Percentiles rank a stretch among this genome's conserved stretches.
phyloP scores from a whole-genome alignment of 2,329 filamentous ascomycete species.

The Penicillium glabrum region DNA sequence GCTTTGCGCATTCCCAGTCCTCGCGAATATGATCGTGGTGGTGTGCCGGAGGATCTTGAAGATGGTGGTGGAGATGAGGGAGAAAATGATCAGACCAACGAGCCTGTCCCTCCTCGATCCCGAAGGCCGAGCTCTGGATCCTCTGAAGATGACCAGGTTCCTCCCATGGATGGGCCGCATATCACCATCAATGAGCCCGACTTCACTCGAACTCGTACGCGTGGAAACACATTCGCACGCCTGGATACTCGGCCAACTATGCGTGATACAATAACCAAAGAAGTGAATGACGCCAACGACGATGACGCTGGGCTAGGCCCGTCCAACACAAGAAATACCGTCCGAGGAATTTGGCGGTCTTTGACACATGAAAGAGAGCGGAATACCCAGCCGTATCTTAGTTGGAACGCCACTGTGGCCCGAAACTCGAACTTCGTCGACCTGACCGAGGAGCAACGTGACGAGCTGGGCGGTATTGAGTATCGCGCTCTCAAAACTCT shows the following conservation, averaged over 20 bases:
- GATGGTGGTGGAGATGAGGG: slow-evolving; percentile 48
- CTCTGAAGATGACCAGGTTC: slow-evolving; percentile 24
- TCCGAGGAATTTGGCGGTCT: slow-evolving; percentile 35
- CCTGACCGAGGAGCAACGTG: slow-evolving; percentile 83
- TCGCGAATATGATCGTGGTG: slow-evolving; percentile 81
- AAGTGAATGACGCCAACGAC: slow-evolving; percentile 25
- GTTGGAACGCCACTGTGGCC: slow-evolving; percentile 87
- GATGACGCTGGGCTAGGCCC: slow-evolving; percentile 15
- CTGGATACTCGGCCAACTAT: slow-evolving; percentile 38
- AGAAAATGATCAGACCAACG: slow-evolving; percentile 15
- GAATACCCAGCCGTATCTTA: slow-evolving; percentile 79
- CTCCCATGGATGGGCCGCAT: slow-evolving; percentile 36
- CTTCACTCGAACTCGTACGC: slow-evolving; percentile 33
- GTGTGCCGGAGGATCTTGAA: slow-evolving; percentile 64
- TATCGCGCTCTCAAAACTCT: slow-evolving; percentile 89
- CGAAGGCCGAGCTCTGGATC: slow-evolving; percentile 13
- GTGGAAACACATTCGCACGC: slow-evolving; percentile 40
- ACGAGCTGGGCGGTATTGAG: slow-evolving; percentile 94
- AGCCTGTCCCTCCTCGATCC: slow-evolving; percentile 25
- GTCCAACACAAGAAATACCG: slow-evolving; percentile 29
- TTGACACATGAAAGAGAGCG: slow-evolving; percentile 37
- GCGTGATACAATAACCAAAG: slow-evolving; percentile 31
- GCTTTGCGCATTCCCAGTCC: slow-evolving; percentile 88
- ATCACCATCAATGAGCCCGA: slow-evolving; percentile 52
- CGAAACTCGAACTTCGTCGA: slow-evolving; percentile 92